These are phyloP conservation scores for Xylaria intraflava DNA, from an alignment of 495 filamentous ascomycete species.

Conservation along the genomic window DNA sequence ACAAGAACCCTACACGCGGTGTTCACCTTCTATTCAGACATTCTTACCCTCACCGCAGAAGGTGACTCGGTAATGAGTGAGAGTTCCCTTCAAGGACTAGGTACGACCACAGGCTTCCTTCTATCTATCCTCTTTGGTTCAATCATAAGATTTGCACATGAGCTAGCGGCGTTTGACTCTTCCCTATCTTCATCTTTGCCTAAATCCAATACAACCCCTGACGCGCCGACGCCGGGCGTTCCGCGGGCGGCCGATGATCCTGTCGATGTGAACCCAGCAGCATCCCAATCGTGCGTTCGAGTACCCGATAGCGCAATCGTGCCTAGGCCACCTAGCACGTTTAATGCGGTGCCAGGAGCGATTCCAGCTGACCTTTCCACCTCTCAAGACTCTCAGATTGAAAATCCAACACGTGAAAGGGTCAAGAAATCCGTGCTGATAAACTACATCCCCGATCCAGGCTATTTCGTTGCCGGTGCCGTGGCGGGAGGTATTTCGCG, in stretches of 20 bases:
- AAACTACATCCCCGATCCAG: conserved; percentile 59
- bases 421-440: conserved; percentile 44
- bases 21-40: conserved; percentile 84
- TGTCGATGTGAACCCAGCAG: conserved; percentile 11
- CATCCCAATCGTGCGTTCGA: conserved; percentile 10
- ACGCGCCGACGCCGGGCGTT: conserved; percentile 2
- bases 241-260: conserved; percentile 7
- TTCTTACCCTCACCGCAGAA: conserved; percentile 85
- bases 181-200: conserved; percentile 9
- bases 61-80: conserved; percentile 90
- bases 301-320: conserved; percentile 1
- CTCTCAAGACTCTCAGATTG: conserved; percentile 22
- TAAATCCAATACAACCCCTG: conserved; percentile 1
- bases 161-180: conserved; percentile 3
- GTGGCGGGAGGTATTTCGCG: conserved; percentile 86
- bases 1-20: conserved; percentile 72
- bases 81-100: conserved; percentile 83
- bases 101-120: conserved; percentile 78
- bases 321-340: conserved; percentile 10
- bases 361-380: conserved; percentile 21
- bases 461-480: conserved; percentile 95
- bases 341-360: conserved; percentile 20
- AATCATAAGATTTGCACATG: conserved; percentile 46
- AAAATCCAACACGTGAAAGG: conserved; percentile 22
- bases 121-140: conserved; percentile 59